These are phyloP conservation scores for Conticribra weissflogii DNA, from an alignment of 108 stramenopile species.

Conservation along the genomic window DNA sequence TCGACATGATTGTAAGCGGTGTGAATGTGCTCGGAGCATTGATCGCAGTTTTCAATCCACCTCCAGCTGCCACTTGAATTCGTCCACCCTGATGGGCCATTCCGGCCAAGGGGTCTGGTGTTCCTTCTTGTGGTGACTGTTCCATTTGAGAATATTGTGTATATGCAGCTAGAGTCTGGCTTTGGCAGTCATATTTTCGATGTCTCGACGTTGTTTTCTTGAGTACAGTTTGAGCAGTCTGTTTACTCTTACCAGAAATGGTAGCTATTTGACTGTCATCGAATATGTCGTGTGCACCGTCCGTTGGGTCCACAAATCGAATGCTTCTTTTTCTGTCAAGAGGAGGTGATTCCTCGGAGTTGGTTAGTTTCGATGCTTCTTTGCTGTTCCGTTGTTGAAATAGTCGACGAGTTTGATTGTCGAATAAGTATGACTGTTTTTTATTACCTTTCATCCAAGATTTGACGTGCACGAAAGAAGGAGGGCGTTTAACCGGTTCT, in stretches of 20 bases:
- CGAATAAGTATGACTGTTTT: constrained; percentile 1
- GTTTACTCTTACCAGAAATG: not conserved
- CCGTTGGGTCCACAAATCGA: not conserved
- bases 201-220: too few species aligned
- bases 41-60: constrained; percentile 74
- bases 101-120: constrained; percentile 64
- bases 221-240: too few species aligned
- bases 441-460: constrained; percentile 47
- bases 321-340: not conserved
- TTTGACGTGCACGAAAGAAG: constrained; percentile 44
- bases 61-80: constrained; percentile 77
- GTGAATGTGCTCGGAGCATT: constrained; percentile 47
- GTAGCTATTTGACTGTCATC: not conserved
- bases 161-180: constrained; percentile 13
- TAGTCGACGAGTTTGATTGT: not conserved
- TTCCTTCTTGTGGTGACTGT: constrained; percentile 20
- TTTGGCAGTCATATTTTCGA: not conserved
- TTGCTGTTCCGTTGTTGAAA: constrained; percentile 10
- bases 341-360: not conserved
- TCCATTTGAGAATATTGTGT: constrained; percentile 44
- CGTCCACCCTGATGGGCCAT: constrained; percentile 82
- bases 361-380: too few species aligned
- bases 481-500: constrained; percentile 55
- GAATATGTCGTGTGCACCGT: constrained; percentile 4
- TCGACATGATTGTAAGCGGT: constrained; percentile 82